phyloP scores from a whole-genome alignment of 1,139 yeast genomes.

The Arxiozyma bovina region DNA sequence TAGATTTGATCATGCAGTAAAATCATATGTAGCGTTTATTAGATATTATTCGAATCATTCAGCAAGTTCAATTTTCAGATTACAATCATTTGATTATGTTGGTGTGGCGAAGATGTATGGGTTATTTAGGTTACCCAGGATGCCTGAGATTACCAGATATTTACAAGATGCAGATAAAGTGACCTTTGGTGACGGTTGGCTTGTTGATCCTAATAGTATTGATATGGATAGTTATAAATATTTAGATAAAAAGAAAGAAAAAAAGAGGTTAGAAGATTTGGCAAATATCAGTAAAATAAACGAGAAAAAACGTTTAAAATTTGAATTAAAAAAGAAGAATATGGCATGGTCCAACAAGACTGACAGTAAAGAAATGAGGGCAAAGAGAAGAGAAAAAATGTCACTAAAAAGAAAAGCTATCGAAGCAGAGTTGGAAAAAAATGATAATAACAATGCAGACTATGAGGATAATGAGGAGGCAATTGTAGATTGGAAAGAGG shows the following conservation, averaged over 20 bases:
- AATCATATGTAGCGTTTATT: slow-evolving; percentile 75
- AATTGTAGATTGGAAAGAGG: slow-evolving; percentile 80
- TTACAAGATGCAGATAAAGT: slow-evolving; percentile 35
- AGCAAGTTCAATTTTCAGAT: slow-evolving; percentile 83
- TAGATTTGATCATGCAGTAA: slow-evolving; percentile 70
- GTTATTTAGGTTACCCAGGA: slow-evolving; percentile 72
- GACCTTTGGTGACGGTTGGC: slow-evolving; percentile 51
- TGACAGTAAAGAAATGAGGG: slow-evolving; percentile 55
- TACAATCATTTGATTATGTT: slow-evolving; percentile 60
- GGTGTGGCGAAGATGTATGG: slow-evolving; percentile 74
- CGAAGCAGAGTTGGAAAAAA: slow-evolving; percentile 43
- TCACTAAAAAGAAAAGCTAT: slow-evolving; percentile 55
- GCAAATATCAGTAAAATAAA: slow-evolving; percentile 37
- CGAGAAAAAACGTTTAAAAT: slow-evolving; percentile 41
- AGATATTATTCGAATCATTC: slow-evolving; percentile 81
- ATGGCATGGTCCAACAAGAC: slow-evolving; percentile 74
- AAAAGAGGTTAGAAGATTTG: slow-evolving; percentile 49
- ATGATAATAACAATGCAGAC: slow-evolving; percentile 29
- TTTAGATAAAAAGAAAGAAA: slow-evolving; percentile 57
- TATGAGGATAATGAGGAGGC: slow-evolving; percentile 44
- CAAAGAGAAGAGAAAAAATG: slow-evolving; percentile 55
- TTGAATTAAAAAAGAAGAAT: slow-evolving; percentile 45
- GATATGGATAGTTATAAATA: slow-evolving; percentile 63
- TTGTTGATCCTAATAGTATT: slow-evolving; percentile 41
- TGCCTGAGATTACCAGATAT: slow-evolving; percentile 74